Conservation (phyloP, 1,139 yeast genomes). For the Wickerhamomyces sp. region DNA sequence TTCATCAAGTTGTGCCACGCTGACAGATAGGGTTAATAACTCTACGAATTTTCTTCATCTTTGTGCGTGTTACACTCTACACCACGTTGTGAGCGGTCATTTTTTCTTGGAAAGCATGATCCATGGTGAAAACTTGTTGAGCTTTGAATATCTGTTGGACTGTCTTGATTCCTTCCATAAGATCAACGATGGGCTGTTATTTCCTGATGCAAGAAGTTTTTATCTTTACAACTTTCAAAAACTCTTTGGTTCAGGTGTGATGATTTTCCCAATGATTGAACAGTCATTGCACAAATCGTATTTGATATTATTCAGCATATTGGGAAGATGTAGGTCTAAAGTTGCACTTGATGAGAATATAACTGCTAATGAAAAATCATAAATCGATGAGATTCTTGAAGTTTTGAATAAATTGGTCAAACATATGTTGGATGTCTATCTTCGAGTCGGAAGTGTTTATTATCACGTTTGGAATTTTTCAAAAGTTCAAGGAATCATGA, state of each 20-base stretch:
- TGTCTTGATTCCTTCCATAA: slow-evolving; percentile 5
- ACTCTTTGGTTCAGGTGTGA: slow-evolving; percentile 15
- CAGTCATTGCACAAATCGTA: slow-evolving; percentile 14
- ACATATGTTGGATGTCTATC: slow-evolving; percentile 8
- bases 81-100: slow-evolving; percentile 18
- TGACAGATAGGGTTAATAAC: slow-evolving; percentile 14
- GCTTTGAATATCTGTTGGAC: slow-evolving; percentile 11
- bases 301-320: slow-evolving; percentile 10
- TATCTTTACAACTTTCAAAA: no score
- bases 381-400: slow-evolving; percentile 10
- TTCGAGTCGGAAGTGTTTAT: slow-evolving; percentile 12
- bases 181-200: slow-evolving; percentile 7
- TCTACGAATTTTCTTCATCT: slow-evolving; percentile 4
- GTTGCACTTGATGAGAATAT: no score
- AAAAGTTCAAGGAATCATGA: slow-evolving; percentile 15
- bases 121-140: slow-evolving; percentile 5
- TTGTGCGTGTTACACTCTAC: slow-evolving; percentile 12
- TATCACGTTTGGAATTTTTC: slow-evolving; percentile 21
- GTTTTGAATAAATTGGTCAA: slow-evolving; percentile 1
- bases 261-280: slow-evolving; percentile 18
- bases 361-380: no score
- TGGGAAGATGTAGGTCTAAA: no score
- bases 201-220: no score
- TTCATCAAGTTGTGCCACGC: slow-evolving; percentile 11
- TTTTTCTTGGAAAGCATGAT: slow-evolving; percentile 15